A percentile compares a stretch with the other conserved stretches of the same genome.
Conservation (phyloP, 192 early-diverging fungal genomes). For the Pecoramyces ruminantium region DNA sequence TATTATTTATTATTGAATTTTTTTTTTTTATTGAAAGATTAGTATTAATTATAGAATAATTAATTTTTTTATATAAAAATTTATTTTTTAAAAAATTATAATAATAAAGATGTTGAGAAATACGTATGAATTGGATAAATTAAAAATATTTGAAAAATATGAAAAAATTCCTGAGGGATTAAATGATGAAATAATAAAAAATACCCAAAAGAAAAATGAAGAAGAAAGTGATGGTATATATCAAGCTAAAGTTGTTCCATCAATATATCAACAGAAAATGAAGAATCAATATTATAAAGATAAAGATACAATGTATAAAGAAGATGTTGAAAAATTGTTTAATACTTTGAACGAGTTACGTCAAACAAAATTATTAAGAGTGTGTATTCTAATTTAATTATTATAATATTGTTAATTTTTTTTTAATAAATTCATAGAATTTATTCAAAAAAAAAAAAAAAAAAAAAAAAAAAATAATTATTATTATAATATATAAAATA, state of each 20-base stretch:
- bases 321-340: neutral
- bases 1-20: no score
- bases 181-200: neutral
- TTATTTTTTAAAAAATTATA: neutral
- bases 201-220: neutral
- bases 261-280: neutral
- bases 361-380: conserved; percentile 13
- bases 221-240: conserved; percentile 12
- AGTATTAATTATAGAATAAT: no score
- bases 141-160: neutral
- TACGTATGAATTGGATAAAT: neutral
- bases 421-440: no score
- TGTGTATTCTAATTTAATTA: neutral
- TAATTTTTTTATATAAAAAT: no score
- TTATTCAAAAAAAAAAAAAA: no score
- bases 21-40: no score
- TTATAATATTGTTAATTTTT: neutral
- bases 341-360: conserved; percentile 12
- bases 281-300: conserved; percentile 1
- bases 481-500: no score
- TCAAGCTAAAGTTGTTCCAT: conserved; percentile 8
- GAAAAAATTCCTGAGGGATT: neutral
- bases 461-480: no score
- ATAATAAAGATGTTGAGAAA: neutral
- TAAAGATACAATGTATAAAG: neutral